Conservation (phyloP, 176 grass and related monocot genomes). For the Pharus latifolius region DNA sequence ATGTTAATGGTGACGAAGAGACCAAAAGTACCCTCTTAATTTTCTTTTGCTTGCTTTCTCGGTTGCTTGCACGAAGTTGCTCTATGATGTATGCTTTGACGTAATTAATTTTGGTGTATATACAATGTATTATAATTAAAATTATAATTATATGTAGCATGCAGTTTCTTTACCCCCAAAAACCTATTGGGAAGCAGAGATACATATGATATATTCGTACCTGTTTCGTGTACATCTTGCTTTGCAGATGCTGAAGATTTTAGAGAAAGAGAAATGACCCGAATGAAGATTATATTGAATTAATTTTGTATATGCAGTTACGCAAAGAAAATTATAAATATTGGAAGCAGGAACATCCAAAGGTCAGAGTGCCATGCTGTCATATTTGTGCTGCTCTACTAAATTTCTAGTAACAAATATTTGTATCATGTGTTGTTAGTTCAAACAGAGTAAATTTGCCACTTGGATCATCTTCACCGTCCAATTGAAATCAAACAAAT, state of each 20-base stretch:
- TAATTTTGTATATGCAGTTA: not conserved
- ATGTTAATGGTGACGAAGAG: constrained; percentile 7
- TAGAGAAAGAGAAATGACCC: not conserved
- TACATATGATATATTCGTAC: not conserved
- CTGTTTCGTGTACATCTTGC: constrained; percentile 3
- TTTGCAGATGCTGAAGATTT: not conserved
- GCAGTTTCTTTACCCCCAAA: not conserved
- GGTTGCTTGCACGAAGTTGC: constrained; percentile 9
- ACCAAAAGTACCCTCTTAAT: not conserved
- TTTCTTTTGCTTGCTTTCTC: not conserved
- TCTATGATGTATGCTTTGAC: not conserved
- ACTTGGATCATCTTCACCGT: no score
- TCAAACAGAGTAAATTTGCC: no score
- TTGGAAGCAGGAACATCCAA: not conserved
- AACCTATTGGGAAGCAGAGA: not conserved
- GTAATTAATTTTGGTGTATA: not conserved
- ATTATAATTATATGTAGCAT: not conserved
- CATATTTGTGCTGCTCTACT: no score
- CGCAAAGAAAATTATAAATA: not conserved
- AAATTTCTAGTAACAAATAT: no score
- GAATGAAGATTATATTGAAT: not conserved
- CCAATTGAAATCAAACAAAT: no score
- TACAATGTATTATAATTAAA: no score
- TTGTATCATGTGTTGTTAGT: not conserved
- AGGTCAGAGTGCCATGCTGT: no score